Base-by-base conservation (phyloP, 2,329 filamentous ascomycete genomes). In the Tolypocladium ovalisporum region DNA sequence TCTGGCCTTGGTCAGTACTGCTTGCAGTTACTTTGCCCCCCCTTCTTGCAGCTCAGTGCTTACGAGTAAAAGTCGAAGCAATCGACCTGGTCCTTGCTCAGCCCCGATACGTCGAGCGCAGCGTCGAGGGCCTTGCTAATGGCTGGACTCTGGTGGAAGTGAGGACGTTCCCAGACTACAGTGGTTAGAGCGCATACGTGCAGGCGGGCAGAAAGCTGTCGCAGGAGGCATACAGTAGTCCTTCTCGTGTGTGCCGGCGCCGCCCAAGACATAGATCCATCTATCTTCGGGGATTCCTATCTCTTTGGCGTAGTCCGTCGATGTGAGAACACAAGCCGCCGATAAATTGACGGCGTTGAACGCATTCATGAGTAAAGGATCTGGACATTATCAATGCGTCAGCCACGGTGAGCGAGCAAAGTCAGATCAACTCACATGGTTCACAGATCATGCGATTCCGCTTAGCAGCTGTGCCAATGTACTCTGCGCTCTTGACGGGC, bases 341-440 rank as follows among this genome's bases (percentile, higher is more conserved):
- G 84, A 79, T 17, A 88, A 71, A 59, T 88, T 88, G 39, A 88
- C 79, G 2, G 77, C 85, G 62, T 88, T 88, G 70, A 87, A 88
- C 0, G 85, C 85, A 63, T 88, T 88, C 85, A 88, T 87, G 12
- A 87, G 68, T 0, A 88, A 71, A 0, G 84, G 83, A 68, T 88
- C 84, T 87, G 9, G 17, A 4, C 17, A 32, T n/a, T 9, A 17
- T 34, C 27, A 34, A 51, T n/a, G n/a, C 4, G 27, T 5, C 47
- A 8, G 15, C 1, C 17, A 13, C 17, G 7, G 8, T 5, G 29
- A 12, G 29, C 27, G 29, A 4, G 47, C 3, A 27, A 6, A 32
- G 8, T 3, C 1, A 34, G 2, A 19, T 24, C 9, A 4, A 68
- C 78, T 56, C 67, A 86, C 84, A 88, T 17, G 86, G 85, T 54